Evolutionary conservation across 192 early-diverging fungal species (phyloP), one percentile per base, ranked within the genome.

Genomic region (Backusella tuberculispora): DNA sequence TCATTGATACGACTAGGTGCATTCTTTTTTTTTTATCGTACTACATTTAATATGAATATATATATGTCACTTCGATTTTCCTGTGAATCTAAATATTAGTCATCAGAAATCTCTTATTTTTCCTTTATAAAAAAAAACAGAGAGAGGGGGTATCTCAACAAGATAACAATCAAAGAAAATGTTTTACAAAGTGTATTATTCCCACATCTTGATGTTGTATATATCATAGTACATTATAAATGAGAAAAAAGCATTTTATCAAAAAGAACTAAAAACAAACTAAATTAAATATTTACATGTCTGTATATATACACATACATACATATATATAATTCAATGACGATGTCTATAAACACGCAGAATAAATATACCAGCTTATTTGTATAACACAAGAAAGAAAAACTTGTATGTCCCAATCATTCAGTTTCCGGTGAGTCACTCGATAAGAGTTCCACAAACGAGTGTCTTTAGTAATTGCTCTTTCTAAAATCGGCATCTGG

Each of bases 311-410:
- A 34, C 2, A 34, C n/a, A 34, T 34, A 34, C 2, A 34, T 34
- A 34, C 2, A 34, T 34, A 34, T 34, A 34, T 34, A 34, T 34
- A 34, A 34, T 34, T 34, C 29, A 34, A 34, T 34, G 2, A 2
- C 29, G 29, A 34, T 34, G 29, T 34, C 29, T 34, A 34, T 34
- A 34, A 34, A 34, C 2, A 34, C 29, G 29, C 2, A 34, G 29
- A 34, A 34, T 34, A 34, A 34, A 34, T 34, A 34, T 34, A 34
- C 29, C 29, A 34, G 21, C 53, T 12, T 60, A 60, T 60, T 19
- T 60, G 53, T 7, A 60, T 60, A 60, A 13, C 53, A 60, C 53
- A 60, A 60, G 10, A 60, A 60, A 60, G 10, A 60, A 56, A 56
- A 60, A 3, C 21, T 60, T 60, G 26, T 26, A 24, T 60, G 29